phyloP scores from a whole-genome alignment of 257 asterid species.

The Solanum acaule region DNA sequence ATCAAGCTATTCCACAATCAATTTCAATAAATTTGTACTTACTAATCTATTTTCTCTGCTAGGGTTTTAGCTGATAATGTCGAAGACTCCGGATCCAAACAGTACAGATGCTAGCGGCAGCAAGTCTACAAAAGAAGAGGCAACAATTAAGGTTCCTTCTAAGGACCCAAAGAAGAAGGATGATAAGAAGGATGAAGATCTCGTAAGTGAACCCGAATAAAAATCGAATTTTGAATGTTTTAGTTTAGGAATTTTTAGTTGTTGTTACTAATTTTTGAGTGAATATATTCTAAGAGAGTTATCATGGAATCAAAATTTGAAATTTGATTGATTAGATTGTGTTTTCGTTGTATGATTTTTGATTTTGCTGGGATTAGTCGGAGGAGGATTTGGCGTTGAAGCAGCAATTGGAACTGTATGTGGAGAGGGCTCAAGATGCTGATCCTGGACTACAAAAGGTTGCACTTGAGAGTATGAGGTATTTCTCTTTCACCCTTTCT shows the following conservation, averaged over 20 bases:
- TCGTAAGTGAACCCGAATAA: constrained; percentile 33
- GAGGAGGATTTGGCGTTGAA: constrained; percentile 92
- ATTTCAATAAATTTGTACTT: not conserved
- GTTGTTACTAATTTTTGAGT: not conserved
- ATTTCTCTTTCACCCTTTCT: not conserved
- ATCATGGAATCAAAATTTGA: not conserved
- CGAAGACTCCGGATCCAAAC: constrained; percentile 22
- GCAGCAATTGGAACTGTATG: constrained; percentile 87
- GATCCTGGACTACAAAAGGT: constrained; percentile 81
- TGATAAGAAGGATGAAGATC: constrained; percentile 96
- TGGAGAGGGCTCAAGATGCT: constrained; percentile 80
- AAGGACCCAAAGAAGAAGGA: constrained; percentile 86
- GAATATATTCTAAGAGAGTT: not conserved
- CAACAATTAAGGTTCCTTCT: constrained; percentile 45
- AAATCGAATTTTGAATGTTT: not conserved
- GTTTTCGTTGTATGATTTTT: not conserved
- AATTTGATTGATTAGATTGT: not conserved
- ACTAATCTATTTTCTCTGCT: not conserved
- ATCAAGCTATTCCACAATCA: not conserved
- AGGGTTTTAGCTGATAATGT: constrained; percentile 21
- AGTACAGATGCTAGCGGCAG: constrained; percentile 39
- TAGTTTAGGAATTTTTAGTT: not conserved
- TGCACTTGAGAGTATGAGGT: constrained; percentile 96
- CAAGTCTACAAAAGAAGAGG: constrained; percentile 39
- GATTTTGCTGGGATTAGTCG: constrained; percentile 33